Percentiles rank a stretch among this genome's conserved stretches.
phyloP scores from a whole-genome alignment of 495 filamentous ascomycete species.

The Penicillium fimorum region DNA sequence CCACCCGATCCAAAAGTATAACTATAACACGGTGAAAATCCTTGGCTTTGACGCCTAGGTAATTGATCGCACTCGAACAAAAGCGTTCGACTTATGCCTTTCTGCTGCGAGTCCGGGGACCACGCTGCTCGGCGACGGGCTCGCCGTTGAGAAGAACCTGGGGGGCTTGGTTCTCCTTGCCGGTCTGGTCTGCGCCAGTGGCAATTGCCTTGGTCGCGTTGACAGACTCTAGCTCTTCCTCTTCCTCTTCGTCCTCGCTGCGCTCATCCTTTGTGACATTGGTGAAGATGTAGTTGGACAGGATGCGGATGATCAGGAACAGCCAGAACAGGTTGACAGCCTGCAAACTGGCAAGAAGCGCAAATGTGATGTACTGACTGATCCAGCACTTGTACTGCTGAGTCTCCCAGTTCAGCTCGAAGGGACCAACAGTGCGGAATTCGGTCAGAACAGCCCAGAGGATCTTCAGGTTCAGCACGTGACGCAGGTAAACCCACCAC shows the following conservation, averaged over 20 bases:
- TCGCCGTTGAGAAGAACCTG: slow-evolving; percentile 42
- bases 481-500: slow-evolving; percentile 89
- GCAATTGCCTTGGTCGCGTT: slow-evolving; percentile 29
- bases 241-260: slow-evolving; percentile 60
- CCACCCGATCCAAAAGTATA: slow-evolving; percentile 6
- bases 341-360: slow-evolving; percentile 70
- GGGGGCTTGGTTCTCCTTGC: slow-evolving; percentile 39
- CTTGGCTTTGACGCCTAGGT: background rate
- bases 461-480: slow-evolving; percentile 87
- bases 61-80: background rate
- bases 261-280: slow-evolving; percentile 53
- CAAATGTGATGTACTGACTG: slow-evolving; percentile 69
- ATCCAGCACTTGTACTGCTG: slow-evolving; percentile 81
- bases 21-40: slow-evolving; percentile 9
- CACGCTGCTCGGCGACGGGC: slow-evolving; percentile 29
- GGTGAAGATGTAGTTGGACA: slow-evolving; percentile 56
- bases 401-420: slow-evolving; percentile 79
- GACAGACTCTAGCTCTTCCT: slow-evolving; percentile 38
- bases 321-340: slow-evolving; percentile 86
- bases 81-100: slow-evolving; percentile 16
- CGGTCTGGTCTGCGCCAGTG: slow-evolving; percentile 28
- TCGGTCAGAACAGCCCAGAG: slow-evolving; percentile 81
- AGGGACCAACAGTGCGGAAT: slow-evolving; percentile 86
- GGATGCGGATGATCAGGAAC: slow-evolving; percentile 74
- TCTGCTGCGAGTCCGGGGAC: slow-evolving; percentile 27